Evolutionary conservation across 768 basidiomycete genomes (phyloP).

Genomic region (Lentinus brumalis): DNA sequence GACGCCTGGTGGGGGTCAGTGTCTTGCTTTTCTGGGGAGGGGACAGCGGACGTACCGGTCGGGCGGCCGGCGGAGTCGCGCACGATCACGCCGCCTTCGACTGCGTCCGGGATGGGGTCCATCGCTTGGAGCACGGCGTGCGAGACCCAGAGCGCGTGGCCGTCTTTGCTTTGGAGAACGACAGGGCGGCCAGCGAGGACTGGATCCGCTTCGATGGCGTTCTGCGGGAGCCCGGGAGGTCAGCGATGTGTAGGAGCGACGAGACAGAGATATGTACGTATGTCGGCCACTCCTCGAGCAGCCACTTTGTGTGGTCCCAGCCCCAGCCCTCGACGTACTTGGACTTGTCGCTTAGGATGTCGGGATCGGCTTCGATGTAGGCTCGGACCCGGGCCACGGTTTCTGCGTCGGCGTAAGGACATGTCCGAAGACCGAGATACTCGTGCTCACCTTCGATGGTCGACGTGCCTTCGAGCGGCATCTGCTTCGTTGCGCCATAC

Average conservation of each 20-base stretch:
- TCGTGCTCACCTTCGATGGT: conserved; percentile 52
- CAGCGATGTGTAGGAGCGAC: background rate
- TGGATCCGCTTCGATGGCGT: conserved; percentile 71
- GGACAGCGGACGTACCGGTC: conserved; percentile 52
- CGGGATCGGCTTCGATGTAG: conserved; percentile 60
- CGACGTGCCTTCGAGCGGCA: conserved; percentile 64
- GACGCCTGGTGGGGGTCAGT: conserved; percentile 48
- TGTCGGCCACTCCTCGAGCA: conserved; percentile 60
- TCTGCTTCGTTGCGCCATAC: conserved; percentile 67
- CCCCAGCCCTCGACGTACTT: conserved; percentile 79
- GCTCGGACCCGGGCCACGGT: conserved; percentile 61
- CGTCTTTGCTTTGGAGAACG: conserved; percentile 82
- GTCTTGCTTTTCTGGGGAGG: background rate
- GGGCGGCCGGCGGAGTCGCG: conserved; percentile 67
- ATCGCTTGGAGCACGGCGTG: conserved; percentile 57
- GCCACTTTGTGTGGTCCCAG: conserved; percentile 90
- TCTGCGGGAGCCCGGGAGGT: too few species aligned
- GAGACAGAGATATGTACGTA: conserved; percentile 47
- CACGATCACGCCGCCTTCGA: conserved; percentile 83
- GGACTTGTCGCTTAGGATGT: conserved; percentile 55
- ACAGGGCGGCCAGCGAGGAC: conserved; percentile 70
- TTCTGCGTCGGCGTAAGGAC: conserved; percentile 40
- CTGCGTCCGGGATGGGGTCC: conserved; percentile 60
- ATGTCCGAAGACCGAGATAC: background rate
- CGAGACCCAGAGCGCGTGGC: conserved; percentile 89